Evolutionary conservation across 257 asterid genomes (phyloP), one percentile per base, ranked within the genome.

Genomic region (Solanum verrucosum): DNA sequence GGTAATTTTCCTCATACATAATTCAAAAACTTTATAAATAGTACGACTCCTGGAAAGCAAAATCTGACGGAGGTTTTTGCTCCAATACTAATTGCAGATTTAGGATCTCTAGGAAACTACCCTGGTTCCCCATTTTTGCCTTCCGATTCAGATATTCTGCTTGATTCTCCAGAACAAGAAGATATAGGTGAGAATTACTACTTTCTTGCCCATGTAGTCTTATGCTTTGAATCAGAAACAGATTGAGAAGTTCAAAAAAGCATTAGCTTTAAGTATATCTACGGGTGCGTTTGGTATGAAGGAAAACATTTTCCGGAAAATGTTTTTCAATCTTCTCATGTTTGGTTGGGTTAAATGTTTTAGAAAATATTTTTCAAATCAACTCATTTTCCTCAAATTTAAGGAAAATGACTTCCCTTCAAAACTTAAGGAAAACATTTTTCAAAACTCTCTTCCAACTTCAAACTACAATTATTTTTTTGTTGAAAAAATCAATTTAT

Each of bases 91-190:
- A 42, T 40, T 91, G 91, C 98, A 96, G 99, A 96, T 90, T 92
- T 95, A 91, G 99, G 98, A 89, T 94, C 95, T 88, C 98, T 97
- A 46, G 98, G 98, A 91, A 97, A 95, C 89, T 94, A 96, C 87
- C 95, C 98, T 1, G 97, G 98, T 84, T 95, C 98, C 37, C 98
- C 98, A 9, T 97, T 97, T 93, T 91, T 97, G 94, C 98, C 95
- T 72, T 95, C 99, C 44, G 98, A 95, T 92, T 96, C 99, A 40
- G 99, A 96, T 90, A 92, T 96, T 89, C 94, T 96, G 79, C 99
- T 95, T 8, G 95, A 95, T 92, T 95, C 98, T 87, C 98, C 98
- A 1, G 98, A 94, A 88, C 96, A 89, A 91, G 98, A 95, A 84
- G 98, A 95, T 89, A 93, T 95, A 92, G 98, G 99, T 95, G 92